Base-by-base conservation (phyloP, 176 grass and related monocot genomes). In the Carex littledalei region DNA sequence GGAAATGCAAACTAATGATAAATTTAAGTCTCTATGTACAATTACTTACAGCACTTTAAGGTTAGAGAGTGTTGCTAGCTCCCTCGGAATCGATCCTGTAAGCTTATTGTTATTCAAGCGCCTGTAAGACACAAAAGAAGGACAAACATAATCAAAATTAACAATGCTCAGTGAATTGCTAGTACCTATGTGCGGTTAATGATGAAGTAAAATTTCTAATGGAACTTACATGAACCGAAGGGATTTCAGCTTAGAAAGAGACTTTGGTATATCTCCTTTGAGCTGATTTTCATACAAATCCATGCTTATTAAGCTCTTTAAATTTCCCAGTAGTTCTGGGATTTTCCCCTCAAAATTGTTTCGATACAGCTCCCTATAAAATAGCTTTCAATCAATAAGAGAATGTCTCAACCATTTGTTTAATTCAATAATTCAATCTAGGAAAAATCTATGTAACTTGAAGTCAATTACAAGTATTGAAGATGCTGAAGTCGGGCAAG, bases 71-170 rank as follows among this genome's bases (percentile, higher is more conserved):
- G 85, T 86, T n/a, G 84, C 88, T 14, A 99, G 88, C 88, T 92
- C 93, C 86, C 91, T 88, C 58, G 96, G 96, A 89, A 99, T 99
- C 11, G 87, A 91, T 88, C 96, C 96, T 45, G 88, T 87, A 81
- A 99, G 88, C 67, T 91, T 95, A 34, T 99, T 99, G 80, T 94
- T 89, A 83, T 99, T 99, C 90, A 99, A 85, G 18, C 93, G 96
- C 90, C 96, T 99, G 61, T 62, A 43, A 61, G 57, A 81, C 4
- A 4, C 56, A 61, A 91, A 29, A 85, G 0, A 64, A 57, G 3
- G 74, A 13, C 78, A 16, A 16, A 65, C 12, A 63, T 12, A 22
- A 24, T 61, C 18, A 81, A 45, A 62, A 64, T 43, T 21, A 45
- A 60, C 3, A 81, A 49, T 53, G 41, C 8, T 53, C 47, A 69